These are phyloP conservation scores for Pseudoscleropodium purum DNA, from an alignment of 225 moss, liverwort and hornwort genomes.

Conservation along the genomic window DNA sequence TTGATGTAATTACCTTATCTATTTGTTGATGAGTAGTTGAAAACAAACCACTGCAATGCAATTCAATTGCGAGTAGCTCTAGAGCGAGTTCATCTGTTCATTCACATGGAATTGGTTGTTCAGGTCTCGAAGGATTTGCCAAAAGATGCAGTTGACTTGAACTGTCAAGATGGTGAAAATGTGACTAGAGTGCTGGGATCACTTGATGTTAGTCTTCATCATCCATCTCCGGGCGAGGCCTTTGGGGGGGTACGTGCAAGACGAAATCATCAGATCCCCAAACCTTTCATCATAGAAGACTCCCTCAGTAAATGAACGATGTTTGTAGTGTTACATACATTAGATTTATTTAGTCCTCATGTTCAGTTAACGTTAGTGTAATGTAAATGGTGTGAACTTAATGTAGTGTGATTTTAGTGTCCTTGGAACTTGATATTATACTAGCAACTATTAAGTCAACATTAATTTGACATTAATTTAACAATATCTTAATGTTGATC, in stretches of 20 bases:
- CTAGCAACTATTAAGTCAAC: neutral
- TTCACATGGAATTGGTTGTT: neutral
- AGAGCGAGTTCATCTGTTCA: neutral
- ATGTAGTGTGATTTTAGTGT: neutral
- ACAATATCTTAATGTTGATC: neutral
- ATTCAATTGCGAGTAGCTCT: neutral
- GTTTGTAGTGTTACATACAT: neutral
- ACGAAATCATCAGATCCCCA: neutral
- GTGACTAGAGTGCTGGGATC: slow-evolving; percentile 66
- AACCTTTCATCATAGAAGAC: neutral
- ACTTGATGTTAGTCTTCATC: slow-evolving; percentile 75
- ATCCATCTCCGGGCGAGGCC: slow-evolving; percentile 57
- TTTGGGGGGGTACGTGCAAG: slow-evolving; percentile 61
- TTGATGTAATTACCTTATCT: neutral
- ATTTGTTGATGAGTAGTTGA: neutral
- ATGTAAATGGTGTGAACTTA: neutral
- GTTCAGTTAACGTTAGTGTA: neutral
- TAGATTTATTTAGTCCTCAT: neutral
- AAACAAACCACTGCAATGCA: neutral
- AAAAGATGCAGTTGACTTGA: slow-evolving; percentile 1
- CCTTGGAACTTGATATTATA: neutral
- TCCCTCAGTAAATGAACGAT: neutral
- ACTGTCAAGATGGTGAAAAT: slow-evolving; percentile 19
- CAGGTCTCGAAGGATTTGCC: slow-evolving; percentile 21
- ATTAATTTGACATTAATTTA: neutral